These are phyloP conservation scores for Rutstroemia sp. DNA, from an alignment of 2,329 filamentous ascomycete genomes.

Conservation along the genomic window DNA sequence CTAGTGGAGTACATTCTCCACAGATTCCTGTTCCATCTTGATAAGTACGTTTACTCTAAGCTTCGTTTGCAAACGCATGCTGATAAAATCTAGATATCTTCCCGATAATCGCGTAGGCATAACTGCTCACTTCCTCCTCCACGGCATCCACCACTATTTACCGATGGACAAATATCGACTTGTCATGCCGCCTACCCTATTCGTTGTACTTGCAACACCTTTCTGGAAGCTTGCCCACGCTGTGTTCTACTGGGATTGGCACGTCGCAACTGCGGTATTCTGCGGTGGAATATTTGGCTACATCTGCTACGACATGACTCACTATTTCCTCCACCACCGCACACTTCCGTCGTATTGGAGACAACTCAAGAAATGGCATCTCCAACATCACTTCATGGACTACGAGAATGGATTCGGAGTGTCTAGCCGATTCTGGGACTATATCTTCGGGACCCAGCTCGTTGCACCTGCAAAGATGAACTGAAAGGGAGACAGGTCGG, in stretches of 20 bases:
- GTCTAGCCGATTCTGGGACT: constrained; percentile 93
- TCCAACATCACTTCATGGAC: constrained; percentile 95
- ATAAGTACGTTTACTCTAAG: constrained; percentile 55
- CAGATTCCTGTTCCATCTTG: constrained; percentile 87
- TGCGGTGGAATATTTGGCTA: constrained; percentile 94
- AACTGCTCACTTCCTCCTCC: constrained; percentile 84
- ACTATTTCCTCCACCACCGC: constrained; percentile 97
- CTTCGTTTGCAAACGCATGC: constrained; percentile 20
- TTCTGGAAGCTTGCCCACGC: constrained; percentile 89
- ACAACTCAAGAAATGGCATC: constrained; percentile 92
- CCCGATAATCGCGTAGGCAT: constrained; percentile 86
- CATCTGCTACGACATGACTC: constrained; percentile 91
- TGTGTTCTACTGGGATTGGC: constrained; percentile 80
- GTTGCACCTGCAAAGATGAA: constrained; percentile 25
- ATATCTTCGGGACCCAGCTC: constrained; percentile 83
- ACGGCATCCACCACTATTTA: constrained; percentile 95
- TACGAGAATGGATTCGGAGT: constrained; percentile 97
- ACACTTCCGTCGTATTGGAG: constrained; percentile 88
- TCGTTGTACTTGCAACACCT: constrained; percentile 72
- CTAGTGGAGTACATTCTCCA: constrained; percentile 85
- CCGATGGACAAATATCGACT: constrained; percentile 98
- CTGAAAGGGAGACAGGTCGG: constrained; percentile 8
- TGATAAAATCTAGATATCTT: constrained; percentile 53
- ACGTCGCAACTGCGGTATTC: constrained; percentile 69
- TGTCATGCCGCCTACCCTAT: constrained; percentile 92